Percentiles rank a stretch among this genome's conserved stretches.
Conservation (phyloP, 2,329 filamentous ascomycete species). For the Escovopsis weberi region DNA sequence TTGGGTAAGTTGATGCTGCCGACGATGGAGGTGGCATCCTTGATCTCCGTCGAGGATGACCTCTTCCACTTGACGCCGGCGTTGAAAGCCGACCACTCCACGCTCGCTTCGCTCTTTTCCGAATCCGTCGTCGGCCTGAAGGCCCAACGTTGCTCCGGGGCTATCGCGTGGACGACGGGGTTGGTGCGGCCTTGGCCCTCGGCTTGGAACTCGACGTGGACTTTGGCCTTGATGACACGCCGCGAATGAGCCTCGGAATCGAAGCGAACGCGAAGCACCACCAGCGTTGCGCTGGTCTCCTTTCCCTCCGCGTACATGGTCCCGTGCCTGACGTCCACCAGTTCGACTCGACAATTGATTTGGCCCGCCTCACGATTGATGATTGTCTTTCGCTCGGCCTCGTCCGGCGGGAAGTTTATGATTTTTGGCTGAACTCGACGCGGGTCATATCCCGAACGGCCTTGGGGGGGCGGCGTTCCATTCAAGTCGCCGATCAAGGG, state of each 20-base stretch:
- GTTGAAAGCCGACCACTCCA: background rate
- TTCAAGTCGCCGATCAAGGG: too few species aligned
- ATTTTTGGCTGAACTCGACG: too few species aligned
- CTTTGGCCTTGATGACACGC: background rate
- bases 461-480: too few species aligned
- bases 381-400: too few species aligned
- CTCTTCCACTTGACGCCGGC: background rate
- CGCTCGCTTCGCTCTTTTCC: background rate
- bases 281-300: background rate
- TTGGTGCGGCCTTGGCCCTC: background rate
- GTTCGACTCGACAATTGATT: background rate
- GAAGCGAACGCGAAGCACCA: slow-evolving; percentile 1
- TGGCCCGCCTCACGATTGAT: too few species aligned
- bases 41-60: background rate
- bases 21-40: background rate
- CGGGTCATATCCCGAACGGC: too few species aligned
- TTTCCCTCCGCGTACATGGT: background rate
- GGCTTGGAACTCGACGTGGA: slow-evolving; percentile 1
- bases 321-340: slow-evolving; percentile 1
- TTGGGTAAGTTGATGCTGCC: slow-evolving; percentile 1
- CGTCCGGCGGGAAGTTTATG: too few species aligned
- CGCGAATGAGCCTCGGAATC: slow-evolving; percentile 1
- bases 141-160: slow-evolving; percentile 1
- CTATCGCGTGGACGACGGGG: background rate
- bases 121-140: background rate